A percentile compares a stretch with the other conserved stretches of the same genome.
Evolutionary conservation across 129 eudicot genomes (phyloP).

Genomic region (Tagetes patula): DNA sequence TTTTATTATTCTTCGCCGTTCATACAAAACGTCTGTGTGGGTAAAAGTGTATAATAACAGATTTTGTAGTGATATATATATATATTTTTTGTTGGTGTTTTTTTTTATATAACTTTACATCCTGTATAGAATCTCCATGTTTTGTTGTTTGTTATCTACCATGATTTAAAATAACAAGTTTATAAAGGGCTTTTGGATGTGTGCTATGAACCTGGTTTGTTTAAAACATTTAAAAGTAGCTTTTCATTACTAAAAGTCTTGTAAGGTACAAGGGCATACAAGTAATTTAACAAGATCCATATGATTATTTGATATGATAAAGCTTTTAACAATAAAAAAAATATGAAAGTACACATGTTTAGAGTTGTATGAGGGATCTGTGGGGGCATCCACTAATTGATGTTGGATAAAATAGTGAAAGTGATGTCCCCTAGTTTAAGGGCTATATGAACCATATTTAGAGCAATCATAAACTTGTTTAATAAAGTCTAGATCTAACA

Average conservation of each 20-base stretch:
- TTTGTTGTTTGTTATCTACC: background rate
- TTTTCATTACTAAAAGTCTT: background rate
- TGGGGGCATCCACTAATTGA: constrained; percentile 35
- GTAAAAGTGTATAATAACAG: too few species aligned
- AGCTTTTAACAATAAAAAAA: background rate
- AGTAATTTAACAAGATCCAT: background rate
- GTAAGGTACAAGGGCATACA: background rate
- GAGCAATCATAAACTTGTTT: constrained; percentile 39
- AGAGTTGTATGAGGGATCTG: constrained; percentile 35
- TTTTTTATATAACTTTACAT: background rate
- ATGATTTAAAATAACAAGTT: background rate
- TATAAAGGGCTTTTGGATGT: background rate
- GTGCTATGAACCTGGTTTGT: background rate
- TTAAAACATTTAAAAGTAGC: background rate
- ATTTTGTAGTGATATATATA: background rate
- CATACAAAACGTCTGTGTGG: too few species aligned
- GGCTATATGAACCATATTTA: constrained; percentile 27
- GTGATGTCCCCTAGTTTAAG: constrained; percentile 36
- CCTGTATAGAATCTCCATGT: background rate
- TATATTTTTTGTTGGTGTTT: background rate
- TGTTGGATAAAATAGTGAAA: constrained; percentile 34
- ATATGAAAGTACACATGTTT: background rate
- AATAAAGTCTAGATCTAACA: constrained; percentile 41
- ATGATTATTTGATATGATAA: background rate
- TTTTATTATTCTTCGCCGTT: too few species aligned